Percentiles rank a stretch among this genome's conserved stretches.
Evolutionary conservation across 495 filamentous ascomycete species (phyloP).

Genomic region (Annulohypoxylon maeteangense): DNA sequence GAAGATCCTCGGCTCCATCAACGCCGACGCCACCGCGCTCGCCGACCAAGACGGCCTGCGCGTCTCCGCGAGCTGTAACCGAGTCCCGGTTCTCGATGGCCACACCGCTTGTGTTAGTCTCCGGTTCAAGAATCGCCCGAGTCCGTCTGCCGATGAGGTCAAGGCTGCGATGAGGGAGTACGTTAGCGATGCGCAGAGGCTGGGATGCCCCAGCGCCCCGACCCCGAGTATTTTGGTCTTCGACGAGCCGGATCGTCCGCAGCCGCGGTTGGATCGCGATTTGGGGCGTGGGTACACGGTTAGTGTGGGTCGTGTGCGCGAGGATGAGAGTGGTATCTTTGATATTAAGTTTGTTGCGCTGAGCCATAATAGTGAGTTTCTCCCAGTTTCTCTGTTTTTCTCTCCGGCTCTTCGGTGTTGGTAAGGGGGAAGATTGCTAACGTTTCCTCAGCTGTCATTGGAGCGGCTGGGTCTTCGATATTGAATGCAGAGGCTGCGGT

Average conservation of each 20-base stretch:
- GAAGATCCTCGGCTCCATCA: slow-evolving; percentile 82
- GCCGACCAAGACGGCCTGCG: slow-evolving; percentile 69
- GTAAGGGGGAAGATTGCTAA: slow-evolving; percentile 7
- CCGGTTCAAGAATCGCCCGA: slow-evolving; percentile 69
- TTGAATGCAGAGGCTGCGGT: slow-evolving; percentile 94
- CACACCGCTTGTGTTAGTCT: slow-evolving; percentile 86
- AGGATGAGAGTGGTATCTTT: slow-evolving; percentile 79
- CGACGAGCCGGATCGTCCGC: slow-evolving; percentile 82
- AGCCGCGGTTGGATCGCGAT: slow-evolving; percentile 85
- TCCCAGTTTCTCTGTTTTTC: not conserved
- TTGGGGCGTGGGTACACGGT: slow-evolving; percentile 80
- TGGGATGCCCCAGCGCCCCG: slow-evolving; percentile 83
- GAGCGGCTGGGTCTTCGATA: slow-evolving; percentile 93
- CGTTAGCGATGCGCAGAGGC: slow-evolving; percentile 74
- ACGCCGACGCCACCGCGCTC: slow-evolving; percentile 71
- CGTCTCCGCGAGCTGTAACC: slow-evolving; percentile 83
- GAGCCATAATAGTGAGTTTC: slow-evolving; percentile 83
- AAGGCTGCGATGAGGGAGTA: slow-evolving; percentile 76
- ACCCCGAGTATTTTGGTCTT: slow-evolving; percentile 77
- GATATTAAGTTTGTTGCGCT: slow-evolving; percentile 85
- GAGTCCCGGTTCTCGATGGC: slow-evolving; percentile 85
- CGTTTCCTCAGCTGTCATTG: slow-evolving; percentile 74
- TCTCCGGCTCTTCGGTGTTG: not conserved
- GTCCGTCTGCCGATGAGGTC: slow-evolving; percentile 71
- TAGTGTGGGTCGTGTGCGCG: slow-evolving; percentile 79